Evolutionary conservation across 2,329 filamentous ascomycete genomes (phyloP).

Genomic region (Acrocalymma vagum): DNA sequence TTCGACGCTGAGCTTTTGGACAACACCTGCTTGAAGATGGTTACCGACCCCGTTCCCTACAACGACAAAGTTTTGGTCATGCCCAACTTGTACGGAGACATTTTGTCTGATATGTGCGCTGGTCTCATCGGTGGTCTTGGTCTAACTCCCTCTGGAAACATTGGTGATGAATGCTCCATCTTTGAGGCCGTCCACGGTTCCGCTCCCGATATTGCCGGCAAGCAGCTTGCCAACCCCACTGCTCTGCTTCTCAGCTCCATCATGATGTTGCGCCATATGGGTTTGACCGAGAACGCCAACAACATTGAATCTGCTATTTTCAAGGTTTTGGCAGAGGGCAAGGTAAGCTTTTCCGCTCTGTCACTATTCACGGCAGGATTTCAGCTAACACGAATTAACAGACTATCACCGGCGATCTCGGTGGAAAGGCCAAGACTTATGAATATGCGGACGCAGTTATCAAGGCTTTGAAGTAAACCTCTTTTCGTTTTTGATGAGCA

Average conservation of each 20-base stretch:
- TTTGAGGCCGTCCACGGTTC: conserved; percentile 99
- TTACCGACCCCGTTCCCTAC: conserved; percentile 94
- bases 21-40: conserved; percentile 99
- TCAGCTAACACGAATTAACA: conserved; percentile 40
- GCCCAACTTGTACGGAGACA: conserved; percentile 99
- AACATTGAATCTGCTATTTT: conserved; percentile 96
- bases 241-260: conserved; percentile 94
- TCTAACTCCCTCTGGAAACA: conserved; percentile 97
- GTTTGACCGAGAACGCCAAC: conserved; percentile 81
- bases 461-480: conserved; percentile 59
- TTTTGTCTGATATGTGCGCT: conserved; percentile 99
- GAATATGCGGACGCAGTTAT: conserved; percentile 96
- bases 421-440: conserved; percentile 93
- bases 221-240: conserved; percentile 96
- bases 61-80: conserved; percentile 99
- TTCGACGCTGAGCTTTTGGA: conserved; percentile 98
- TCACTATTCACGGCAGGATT: neutral
- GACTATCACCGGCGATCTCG: conserved; percentile 91
- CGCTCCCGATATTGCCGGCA: conserved; percentile 94
- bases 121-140: conserved; percentile 97
- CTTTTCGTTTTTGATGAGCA: conserved; percentile 32
- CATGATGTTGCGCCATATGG: conserved; percentile 99
- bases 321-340: conserved; percentile 93
- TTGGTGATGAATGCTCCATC: conserved; percentile 98
- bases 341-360: conserved; percentile 64